Percentiles rank a stretch among this genome's conserved stretches.
Evolutionary conservation across 345 rosid genomes (phyloP).

Genomic region (Citrus australasica): DNA sequence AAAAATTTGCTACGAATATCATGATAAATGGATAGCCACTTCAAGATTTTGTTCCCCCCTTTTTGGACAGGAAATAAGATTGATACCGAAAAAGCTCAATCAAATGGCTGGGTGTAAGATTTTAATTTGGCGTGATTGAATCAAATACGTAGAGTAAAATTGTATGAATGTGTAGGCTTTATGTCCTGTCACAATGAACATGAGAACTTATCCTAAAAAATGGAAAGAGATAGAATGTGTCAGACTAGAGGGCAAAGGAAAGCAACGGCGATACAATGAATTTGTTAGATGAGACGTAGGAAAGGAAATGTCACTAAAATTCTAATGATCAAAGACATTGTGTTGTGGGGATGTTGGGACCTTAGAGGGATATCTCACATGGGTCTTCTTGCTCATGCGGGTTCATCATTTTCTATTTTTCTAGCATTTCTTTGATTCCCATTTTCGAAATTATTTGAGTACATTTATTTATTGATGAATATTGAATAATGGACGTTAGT

Average conservation of each 20-base stretch:
- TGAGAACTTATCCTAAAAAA: slow-evolving; percentile 57
- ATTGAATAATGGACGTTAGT: slow-evolving; percentile 27
- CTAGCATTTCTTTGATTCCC: neutral
- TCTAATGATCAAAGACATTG: slow-evolving; percentile 31
- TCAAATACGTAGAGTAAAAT: neutral
- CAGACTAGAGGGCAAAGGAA: slow-evolving; percentile 25
- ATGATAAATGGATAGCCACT: neutral
- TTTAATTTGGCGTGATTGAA: neutral
- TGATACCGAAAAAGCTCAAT: neutral
- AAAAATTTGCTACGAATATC: neutral
- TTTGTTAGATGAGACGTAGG: slow-evolving; percentile 30
- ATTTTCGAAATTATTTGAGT: slow-evolving; percentile 12
- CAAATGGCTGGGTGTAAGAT: neutral
- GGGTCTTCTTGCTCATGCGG: slow-evolving; percentile 30
- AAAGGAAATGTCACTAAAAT: slow-evolving; percentile 23
- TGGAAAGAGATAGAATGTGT: slow-evolving; percentile 49
- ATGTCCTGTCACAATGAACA: slow-evolving; percentile 54
- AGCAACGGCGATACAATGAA: slow-evolving; percentile 45
- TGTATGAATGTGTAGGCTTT: slow-evolving; percentile 19
- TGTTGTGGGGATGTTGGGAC: slow-evolving; percentile 63
- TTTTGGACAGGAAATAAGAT: neutral
- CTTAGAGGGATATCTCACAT: slow-evolving; percentile 62
- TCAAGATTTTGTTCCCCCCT: neutral
- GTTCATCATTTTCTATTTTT: slow-evolving; percentile 16
- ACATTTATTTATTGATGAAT: neutral